Evolutionary conservation across 108 stramenopile species (phyloP).

Genomic region (Skeletonema grethae): DNA sequence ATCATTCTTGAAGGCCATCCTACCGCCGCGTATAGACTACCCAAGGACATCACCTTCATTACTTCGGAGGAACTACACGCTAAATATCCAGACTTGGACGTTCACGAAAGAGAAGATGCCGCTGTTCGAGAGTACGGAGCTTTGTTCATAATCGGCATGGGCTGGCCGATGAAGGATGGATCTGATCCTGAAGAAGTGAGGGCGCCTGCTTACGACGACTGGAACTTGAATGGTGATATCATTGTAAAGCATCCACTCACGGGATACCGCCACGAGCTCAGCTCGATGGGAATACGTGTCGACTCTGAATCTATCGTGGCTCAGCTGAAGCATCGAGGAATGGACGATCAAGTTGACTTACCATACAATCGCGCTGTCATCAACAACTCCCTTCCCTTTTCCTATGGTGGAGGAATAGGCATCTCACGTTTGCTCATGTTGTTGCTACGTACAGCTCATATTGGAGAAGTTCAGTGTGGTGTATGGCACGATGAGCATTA

Average conservation of each 20-base stretch:
- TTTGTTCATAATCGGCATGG: constrained; percentile 63
- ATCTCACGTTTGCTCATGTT: constrained; percentile 63
- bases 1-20: constrained; percentile 47
- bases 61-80: constrained; percentile 53
- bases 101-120: constrained; percentile 51
- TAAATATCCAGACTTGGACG: constrained; percentile 35
- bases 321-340: constrained; percentile 52
- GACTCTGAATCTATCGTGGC: constrained; percentile 39
- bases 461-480: constrained; percentile 64
- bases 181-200: constrained; percentile 49
- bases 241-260: constrained; percentile 53
- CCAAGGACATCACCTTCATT: constrained; percentile 57
- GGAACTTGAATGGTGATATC: constrained; percentile 55
- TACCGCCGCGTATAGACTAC: constrained; percentile 40
- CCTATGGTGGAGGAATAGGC: constrained; percentile 59
- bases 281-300: constrained; percentile 61
- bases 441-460: constrained; percentile 50
- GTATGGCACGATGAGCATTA: constrained; percentile 59
- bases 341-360: constrained; percentile 24
- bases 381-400: constrained; percentile 33
- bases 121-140: constrained; percentile 52
- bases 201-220: constrained; percentile 59
- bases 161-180: constrained; percentile 61
- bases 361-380: constrained; percentile 47
- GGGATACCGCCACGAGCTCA: constrained; percentile 56